Percentiles rank a stretch among this genome's conserved stretches.
These are phyloP conservation scores for Uronychia setigera DNA, from an alignment of 73 alveolate genomes.

Conservation along the genomic window DNA sequence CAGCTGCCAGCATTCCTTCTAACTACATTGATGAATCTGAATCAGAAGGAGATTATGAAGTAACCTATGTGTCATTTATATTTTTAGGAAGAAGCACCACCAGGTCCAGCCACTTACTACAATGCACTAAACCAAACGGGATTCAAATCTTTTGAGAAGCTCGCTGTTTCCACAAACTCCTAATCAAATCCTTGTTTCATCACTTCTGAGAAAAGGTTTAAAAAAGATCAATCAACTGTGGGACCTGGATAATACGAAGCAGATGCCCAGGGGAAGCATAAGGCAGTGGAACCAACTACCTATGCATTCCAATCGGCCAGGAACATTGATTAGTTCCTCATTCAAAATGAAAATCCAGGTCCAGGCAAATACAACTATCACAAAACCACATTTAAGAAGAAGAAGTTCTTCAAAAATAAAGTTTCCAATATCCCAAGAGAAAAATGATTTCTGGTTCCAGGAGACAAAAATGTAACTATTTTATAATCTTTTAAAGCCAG, in stretches of 20 bases:
- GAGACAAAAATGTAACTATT: background rate
- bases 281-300: background rate
- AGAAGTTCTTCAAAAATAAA: background rate
- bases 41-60: background rate
- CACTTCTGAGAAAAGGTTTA: background rate
- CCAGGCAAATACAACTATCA: background rate
- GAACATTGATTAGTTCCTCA: background rate
- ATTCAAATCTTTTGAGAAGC: background rate
- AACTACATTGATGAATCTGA: background rate
- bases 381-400: background rate
- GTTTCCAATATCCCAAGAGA: background rate
- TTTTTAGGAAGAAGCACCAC: no score
- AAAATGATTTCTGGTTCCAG: background rate
- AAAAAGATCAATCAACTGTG: background rate
- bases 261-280: background rate
- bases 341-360: background rate
- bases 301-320: background rate
- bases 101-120: background rate
- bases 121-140: background rate
- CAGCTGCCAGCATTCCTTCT: background rate
- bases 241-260: background rate
- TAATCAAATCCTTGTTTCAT: background rate
- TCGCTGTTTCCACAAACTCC: background rate
- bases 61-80: background rate
- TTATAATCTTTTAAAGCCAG: background rate